These are phyloP conservation scores for Eucalyptus grandis DNA, from an alignment of 345 rosid species.

Conservation along the genomic window DNA sequence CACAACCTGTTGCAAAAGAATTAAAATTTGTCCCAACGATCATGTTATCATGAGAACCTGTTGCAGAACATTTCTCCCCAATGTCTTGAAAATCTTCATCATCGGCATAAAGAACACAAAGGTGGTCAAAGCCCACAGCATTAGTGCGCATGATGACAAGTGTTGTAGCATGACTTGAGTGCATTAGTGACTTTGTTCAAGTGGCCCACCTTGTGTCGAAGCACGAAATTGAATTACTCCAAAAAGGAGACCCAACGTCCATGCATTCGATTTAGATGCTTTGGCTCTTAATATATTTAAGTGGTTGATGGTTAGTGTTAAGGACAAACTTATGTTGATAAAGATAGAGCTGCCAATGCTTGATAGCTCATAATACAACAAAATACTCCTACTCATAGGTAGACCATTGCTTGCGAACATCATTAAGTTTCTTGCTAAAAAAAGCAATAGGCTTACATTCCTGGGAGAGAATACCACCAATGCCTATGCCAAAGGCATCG, in stretches of 20 bases:
- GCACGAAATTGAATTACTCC: too few relatives aligned
- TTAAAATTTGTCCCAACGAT: too few relatives aligned
- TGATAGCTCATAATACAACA: neutral
- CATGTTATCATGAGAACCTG: too few relatives aligned
- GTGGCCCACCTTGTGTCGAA: too few relatives aligned
- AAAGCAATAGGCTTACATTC: neutral
- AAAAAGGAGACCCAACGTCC: neutral
- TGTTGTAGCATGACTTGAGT: too few relatives aligned
- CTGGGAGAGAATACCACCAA: neutral
- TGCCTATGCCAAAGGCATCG: neutral
- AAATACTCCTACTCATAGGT: neutral
- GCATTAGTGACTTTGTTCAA: too few relatives aligned
- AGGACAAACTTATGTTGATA: neutral
- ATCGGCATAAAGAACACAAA: too few relatives aligned
- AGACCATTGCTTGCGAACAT: neutral
- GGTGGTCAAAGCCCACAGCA: too few relatives aligned
- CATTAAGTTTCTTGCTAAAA: neutral
- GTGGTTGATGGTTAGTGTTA: neutral
- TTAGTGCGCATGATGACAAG: too few relatives aligned
- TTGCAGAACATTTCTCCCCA: too few relatives aligned
- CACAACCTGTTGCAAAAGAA: too few relatives aligned
- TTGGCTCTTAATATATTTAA: neutral
- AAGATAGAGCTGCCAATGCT: neutral
- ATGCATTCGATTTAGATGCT: neutral
- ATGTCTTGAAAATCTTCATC: too few relatives aligned